These are phyloP conservation scores for Pyronema omphalodes DNA, from an alignment of 495 filamentous ascomycete genomes.

Conservation along the genomic window DNA sequence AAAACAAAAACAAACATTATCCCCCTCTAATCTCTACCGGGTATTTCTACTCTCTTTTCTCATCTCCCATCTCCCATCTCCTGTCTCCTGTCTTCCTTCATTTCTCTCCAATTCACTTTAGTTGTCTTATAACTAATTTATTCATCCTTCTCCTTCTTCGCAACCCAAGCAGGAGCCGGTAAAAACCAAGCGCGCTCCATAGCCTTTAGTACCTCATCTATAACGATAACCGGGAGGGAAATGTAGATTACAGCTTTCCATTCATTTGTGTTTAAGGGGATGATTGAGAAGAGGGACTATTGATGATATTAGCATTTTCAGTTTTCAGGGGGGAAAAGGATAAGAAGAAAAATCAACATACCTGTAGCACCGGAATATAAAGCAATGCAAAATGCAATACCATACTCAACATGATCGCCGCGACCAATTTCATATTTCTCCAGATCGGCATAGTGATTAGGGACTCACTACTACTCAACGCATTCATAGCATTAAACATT, in stretches of 20 bases:
- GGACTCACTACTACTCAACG: constrained; percentile 84
- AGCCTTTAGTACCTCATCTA: constrained; percentile 79
- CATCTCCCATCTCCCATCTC: no score
- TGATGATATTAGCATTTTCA: neutral
- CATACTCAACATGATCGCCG: constrained; percentile 92
- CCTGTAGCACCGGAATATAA: constrained; percentile 79
- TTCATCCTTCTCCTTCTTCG: constrained; percentile 3
- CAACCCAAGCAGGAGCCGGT: neutral
- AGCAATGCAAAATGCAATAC: constrained; percentile 82
- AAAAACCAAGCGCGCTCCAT: constrained; percentile 43
- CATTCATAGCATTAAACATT: constrained; percentile 99
- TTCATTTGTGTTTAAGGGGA: constrained; percentile 73
- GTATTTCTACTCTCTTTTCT: no score
- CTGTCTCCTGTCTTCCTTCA: no score
- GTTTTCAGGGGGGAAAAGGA: neutral
- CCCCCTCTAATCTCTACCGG: no score
- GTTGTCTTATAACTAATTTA: neutral
- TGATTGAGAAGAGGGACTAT: constrained; percentile 57
- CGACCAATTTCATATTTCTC: constrained; percentile 95
- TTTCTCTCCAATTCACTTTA: no score
- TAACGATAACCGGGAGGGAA: constrained; percentile 76
- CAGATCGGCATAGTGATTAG: constrained; percentile 82
- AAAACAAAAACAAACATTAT: no score
- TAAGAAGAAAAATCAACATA: neutral
- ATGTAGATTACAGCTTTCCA: constrained; percentile 87